phyloP scores from a whole-genome alignment of 2,329 filamentous ascomycete species.

The Gremmenia infestans region DNA sequence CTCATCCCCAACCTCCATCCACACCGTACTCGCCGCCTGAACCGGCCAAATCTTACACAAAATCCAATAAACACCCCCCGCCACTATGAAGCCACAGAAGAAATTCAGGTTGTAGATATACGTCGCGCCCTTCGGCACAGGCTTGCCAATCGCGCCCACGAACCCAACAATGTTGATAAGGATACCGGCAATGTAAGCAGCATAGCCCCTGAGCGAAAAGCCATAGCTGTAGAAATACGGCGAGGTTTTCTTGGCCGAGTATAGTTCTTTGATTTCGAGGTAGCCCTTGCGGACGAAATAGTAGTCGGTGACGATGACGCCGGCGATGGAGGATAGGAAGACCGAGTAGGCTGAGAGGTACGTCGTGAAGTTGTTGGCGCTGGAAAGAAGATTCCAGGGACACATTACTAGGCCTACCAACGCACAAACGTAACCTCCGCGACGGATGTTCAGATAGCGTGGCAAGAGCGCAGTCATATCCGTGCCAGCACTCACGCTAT shows the following conservation, averaged over 20 bases:
- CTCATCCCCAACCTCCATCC: constrained; percentile 71
- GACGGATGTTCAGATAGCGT: constrained; percentile 76
- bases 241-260: constrained; percentile 60
- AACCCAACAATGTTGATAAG: constrained; percentile 91
- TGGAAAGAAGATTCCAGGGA: constrained; percentile 73
- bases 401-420: constrained; percentile 77
- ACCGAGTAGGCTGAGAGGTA: constrained; percentile 91
- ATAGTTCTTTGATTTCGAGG: constrained; percentile 71
- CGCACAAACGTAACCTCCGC: constrained; percentile 83
- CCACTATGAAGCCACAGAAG: constrained; percentile 76
- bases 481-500: constrained; percentile 71
- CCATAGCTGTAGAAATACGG: constrained; percentile 73
- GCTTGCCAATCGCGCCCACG: constrained; percentile 68
- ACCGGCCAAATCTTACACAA: constrained; percentile 68
- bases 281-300: constrained; percentile 81
- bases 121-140: constrained; percentile 70
- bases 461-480: constrained; percentile 78
- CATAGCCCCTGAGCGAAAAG: constrained; percentile 78
- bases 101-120: constrained; percentile 92
- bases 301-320: constrained; percentile 87
- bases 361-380: constrained; percentile 79
- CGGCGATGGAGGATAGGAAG: constrained; percentile 88
- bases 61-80: constrained; percentile 60
- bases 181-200: constrained; percentile 77
- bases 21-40: constrained; percentile 66